Percentiles rank a stretch among this genome's conserved stretches.
Evolutionary conservation across 345 rosid species (phyloP).

Genomic region (Ceriops tagal): DNA sequence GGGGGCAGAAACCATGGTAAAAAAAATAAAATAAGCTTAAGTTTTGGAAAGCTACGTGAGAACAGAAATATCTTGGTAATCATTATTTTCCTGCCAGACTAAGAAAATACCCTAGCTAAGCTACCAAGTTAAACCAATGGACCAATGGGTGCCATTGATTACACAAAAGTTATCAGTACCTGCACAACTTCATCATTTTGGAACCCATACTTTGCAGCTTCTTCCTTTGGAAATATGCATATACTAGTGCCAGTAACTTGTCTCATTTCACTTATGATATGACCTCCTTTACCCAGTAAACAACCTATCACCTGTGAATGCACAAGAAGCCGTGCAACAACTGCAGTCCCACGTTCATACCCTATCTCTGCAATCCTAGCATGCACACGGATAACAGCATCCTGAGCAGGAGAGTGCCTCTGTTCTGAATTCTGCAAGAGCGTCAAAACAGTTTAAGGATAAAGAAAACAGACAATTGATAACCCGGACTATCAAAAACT

Average conservation of each 20-base stretch:
- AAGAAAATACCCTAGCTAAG: background rate
- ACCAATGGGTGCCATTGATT: background rate
- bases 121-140: background rate
- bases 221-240: conserved; percentile 61
- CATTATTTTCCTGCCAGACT: too few species aligned
- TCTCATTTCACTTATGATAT: conserved; percentile 62
- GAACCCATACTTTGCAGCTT: conserved; percentile 46
- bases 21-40: too few species aligned
- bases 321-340: conserved; percentile 69
- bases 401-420: conserved; percentile 68
- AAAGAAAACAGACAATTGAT: conserved; percentile 3
- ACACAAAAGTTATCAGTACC: conserved; percentile 38
- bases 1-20: too few species aligned
- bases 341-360: conserved; percentile 60
- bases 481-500: background rate
- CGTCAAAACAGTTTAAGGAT: background rate
- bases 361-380: conserved; percentile 68
- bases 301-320: conserved; percentile 60
- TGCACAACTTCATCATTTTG: conserved; percentile 70
- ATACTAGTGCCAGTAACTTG: conserved; percentile 70
- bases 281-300: conserved; percentile 71
- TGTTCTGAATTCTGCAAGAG: conserved; percentile 58
- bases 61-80: too few species aligned
- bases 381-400: conserved; percentile 69
- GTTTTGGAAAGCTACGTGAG: too few species aligned